A percentile compares a stretch with the other conserved stretches of the same genome.
These are phyloP conservation scores for Aspergillus tubingensis DNA, from an alignment of 2,329 filamentous ascomycete genomes.

Conservation along the genomic window DNA sequence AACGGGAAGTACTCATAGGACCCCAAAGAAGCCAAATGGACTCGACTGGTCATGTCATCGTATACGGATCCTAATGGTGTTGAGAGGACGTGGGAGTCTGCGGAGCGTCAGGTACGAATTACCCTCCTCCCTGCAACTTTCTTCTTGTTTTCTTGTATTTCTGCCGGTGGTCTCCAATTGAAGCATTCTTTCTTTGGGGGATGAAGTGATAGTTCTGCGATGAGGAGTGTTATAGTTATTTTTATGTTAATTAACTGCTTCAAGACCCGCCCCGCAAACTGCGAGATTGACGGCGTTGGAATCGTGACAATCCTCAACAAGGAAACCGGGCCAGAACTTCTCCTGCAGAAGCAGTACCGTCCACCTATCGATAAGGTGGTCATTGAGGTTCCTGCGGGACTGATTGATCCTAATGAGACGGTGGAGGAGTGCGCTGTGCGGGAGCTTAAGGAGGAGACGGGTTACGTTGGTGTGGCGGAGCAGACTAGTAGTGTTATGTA, in stretches of 20 bases:
- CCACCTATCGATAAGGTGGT: constrained; percentile 60
- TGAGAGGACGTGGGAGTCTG: constrained; percentile 48
- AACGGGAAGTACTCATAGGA: constrained; percentile 30
- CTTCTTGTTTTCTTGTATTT: too few species aligned
- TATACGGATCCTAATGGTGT: constrained; percentile 48
- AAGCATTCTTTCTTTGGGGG: too few species aligned
- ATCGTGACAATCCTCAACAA: constrained; percentile 62
- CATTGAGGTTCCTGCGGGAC: constrained; percentile 62
- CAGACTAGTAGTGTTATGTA: constrained; percentile 47
- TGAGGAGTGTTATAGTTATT: too few species aligned
- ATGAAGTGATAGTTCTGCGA: too few species aligned
- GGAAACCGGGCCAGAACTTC: constrained; percentile 50
- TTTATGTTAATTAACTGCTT: background rate
- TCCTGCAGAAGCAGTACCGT: constrained; percentile 62
- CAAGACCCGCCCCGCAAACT: constrained; percentile 54
- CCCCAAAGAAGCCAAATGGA: constrained; percentile 45
- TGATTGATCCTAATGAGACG: constrained; percentile 60
- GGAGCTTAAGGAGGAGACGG: constrained; percentile 64
- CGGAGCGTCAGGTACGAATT: constrained; percentile 43
- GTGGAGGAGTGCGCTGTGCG: constrained; percentile 58
- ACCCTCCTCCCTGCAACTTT: too few species aligned
- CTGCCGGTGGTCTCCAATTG: too few species aligned
- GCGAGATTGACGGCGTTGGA: constrained; percentile 58
- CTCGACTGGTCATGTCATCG: constrained; percentile 44
- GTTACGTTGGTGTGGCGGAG: constrained; percentile 56